Percentiles rank a stretch among this genome's conserved stretches.
Evolutionary conservation across 2,329 filamentous ascomycete genomes (phyloP).

Genomic region (Lecanoromycetidae sp.): DNA sequence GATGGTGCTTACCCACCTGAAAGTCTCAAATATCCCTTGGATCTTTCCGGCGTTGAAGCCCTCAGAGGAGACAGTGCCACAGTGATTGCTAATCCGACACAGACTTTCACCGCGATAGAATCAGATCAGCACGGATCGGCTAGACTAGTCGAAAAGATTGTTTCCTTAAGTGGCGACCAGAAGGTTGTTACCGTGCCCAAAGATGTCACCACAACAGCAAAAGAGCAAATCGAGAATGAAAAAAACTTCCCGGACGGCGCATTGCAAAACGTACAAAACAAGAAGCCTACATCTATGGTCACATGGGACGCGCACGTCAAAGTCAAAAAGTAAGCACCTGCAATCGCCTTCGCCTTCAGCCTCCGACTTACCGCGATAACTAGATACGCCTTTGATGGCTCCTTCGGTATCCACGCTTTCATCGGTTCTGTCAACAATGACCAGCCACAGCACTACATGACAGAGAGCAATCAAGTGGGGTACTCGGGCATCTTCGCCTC

Average conservation of each 20-base stretch:
- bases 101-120: neutral
- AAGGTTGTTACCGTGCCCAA: neutral
- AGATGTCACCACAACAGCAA: neutral
- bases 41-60: neutral
- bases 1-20: neutral
- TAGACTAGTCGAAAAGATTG: neutral
- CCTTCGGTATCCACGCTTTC: conserved; percentile 1
- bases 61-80: neutral
- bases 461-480: conserved; percentile 1
- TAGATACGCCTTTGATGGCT: conserved; percentile 6
- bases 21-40: neutral
- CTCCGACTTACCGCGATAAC: neutral
- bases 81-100: no score
- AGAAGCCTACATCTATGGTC: neutral
- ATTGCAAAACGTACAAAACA: neutral
- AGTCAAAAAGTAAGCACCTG: neutral
- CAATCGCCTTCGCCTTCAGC: neutral
- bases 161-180: neutral
- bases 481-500: conserved; percentile 1
- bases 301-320: conserved; percentile 2
- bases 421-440: conserved; percentile 2
- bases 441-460: neutral
- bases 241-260: neutral
- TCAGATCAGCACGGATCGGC: neutral
- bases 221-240: neutral